These are phyloP conservation scores for Trypanosoma avium DNA, from an alignment of 208 protist genomes.

Conservation along the genomic window DNA sequence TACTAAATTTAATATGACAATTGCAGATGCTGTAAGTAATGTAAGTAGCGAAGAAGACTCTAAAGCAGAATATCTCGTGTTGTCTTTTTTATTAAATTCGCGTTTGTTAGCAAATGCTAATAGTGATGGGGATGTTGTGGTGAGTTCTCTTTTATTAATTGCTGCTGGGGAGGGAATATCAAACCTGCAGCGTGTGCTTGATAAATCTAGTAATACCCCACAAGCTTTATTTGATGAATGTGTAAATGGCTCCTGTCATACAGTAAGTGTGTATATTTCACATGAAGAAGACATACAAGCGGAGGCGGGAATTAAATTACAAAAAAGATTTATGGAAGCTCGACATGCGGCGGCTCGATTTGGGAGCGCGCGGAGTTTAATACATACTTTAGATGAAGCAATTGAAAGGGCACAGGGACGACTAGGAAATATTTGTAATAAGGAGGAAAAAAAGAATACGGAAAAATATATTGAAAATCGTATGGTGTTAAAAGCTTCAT, in stretches of 20 bases:
- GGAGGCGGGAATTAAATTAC: not conserved
- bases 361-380: not conserved
- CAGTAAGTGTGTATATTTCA: slow-evolving; percentile 11
- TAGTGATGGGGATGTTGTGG: slow-evolving; percentile 1
- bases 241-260: slow-evolving; percentile 10
- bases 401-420: slow-evolving; percentile 1
- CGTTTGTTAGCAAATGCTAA: not conserved
- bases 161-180: not conserved
- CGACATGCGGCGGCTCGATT: not conserved
- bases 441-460: not conserved
- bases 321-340: not conserved
- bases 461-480: slow-evolving; percentile 15
- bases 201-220: not conserved
- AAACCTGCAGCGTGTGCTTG: not conserved
- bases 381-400: slow-evolving; percentile 2
- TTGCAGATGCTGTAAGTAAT: not conserved
- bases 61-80: slow-evolving; percentile 5
- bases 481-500: slow-evolving; percentile 1
- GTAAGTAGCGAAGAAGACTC: not conserved
- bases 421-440: not conserved
- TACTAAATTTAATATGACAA: not conserved
- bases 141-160: not conserved
- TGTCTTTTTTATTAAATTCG: slow-evolving; percentile 10
- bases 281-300: not conserved
- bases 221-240: slow-evolving; percentile 5